A percentile compares a stretch with the other conserved stretches of the same genome.
Evolutionary conservation across 176 grass and related monocot species (phyloP).

Genomic region (Melocanna baccifera): DNA sequence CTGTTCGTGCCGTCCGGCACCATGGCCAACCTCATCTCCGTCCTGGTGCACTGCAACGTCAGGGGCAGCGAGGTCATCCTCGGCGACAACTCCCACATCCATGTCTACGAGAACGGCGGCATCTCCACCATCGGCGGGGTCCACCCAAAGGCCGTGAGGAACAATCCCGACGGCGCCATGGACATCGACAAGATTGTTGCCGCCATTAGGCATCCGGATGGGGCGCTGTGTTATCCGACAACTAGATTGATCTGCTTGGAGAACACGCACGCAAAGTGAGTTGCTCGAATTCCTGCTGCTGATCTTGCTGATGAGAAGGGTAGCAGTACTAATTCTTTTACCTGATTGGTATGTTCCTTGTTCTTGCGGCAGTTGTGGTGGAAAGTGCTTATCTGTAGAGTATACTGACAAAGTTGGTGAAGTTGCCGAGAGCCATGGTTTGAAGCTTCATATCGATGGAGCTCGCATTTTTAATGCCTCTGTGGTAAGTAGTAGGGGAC

Average conservation of each 20-base stretch:
- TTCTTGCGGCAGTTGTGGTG: slow-evolving; percentile 55
- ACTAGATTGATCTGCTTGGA: slow-evolving; percentile 92
- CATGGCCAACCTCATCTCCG: slow-evolving; percentile 90
- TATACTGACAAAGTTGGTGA: slow-evolving; percentile 85
- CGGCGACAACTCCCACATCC: slow-evolving; percentile 83
- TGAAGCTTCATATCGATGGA: slow-evolving; percentile 96
- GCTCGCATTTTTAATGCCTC: slow-evolving; percentile 97
- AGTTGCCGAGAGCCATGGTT: slow-evolving; percentile 58
- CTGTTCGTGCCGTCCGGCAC: slow-evolving; percentile 94
- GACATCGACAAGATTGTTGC: slow-evolving; percentile 63
- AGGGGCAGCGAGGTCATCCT: slow-evolving; percentile 90
- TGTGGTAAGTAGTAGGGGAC: slow-evolving; percentile 54
- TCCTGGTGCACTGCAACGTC: slow-evolving; percentile 78
- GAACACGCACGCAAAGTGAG: slow-evolving; percentile 96
- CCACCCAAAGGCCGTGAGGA: slow-evolving; percentile 64
- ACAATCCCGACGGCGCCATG: slow-evolving; percentile 85
- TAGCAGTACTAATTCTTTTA: neutral
- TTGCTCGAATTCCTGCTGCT: neutral
- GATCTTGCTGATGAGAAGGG: neutral
- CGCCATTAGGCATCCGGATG: slow-evolving; percentile 50
- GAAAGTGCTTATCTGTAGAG: slow-evolving; percentile 67
- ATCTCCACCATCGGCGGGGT: slow-evolving; percentile 83
- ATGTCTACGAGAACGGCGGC: slow-evolving; percentile 91
- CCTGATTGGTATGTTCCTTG: neutral
- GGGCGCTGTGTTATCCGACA: slow-evolving; percentile 62